phyloP scores from a whole-genome alignment of 2,329 filamentous ascomycete genomes.

The Talaromyces albobiverticillius region DNA sequence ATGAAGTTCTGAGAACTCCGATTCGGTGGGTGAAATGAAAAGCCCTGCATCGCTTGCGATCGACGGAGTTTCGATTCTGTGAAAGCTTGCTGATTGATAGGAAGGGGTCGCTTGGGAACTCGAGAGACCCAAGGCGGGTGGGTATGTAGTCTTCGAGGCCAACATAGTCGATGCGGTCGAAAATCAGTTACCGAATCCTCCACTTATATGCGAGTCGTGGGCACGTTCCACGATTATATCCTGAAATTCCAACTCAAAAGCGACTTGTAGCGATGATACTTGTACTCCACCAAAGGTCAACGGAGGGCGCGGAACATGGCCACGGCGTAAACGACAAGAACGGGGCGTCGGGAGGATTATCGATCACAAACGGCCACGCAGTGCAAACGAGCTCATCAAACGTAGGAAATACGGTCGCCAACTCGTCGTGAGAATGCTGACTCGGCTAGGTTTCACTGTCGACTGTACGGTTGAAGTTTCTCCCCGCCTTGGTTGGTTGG shows the following conservation, averaged over 20 bases:
- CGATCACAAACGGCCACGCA: not conserved
- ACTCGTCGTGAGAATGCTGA: not conserved
- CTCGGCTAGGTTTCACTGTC: not conserved
- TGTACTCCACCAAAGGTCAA: not conserved
- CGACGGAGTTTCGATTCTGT: constrained; percentile 27
- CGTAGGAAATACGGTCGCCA: not conserved
- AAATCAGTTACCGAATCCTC: not conserved
- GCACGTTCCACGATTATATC: not conserved
- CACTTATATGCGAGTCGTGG: not conserved
- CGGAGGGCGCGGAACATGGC: not conserved
- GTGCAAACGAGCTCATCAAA: not conserved
- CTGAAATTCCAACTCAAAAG: not conserved
- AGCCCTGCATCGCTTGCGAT: constrained; percentile 33
- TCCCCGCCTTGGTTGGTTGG: not conserved
- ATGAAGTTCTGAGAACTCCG: constrained; percentile 78
- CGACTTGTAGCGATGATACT: not conserved
- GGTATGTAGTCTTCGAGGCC: constrained; percentile 41
- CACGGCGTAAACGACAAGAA: not conserved
- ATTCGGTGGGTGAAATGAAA: constrained; percentile 83
- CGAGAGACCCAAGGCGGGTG: constrained; percentile 29
- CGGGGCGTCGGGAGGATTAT: not conserved
- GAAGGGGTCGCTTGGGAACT: constrained; percentile 34
- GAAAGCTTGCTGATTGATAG: constrained; percentile 27
- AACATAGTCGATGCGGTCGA: constrained; percentile 30
- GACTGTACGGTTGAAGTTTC: not conserved